Base-by-base conservation (phyloP, 2,329 filamentous ascomycete genomes). In the Talaromyces sp. region DNA sequence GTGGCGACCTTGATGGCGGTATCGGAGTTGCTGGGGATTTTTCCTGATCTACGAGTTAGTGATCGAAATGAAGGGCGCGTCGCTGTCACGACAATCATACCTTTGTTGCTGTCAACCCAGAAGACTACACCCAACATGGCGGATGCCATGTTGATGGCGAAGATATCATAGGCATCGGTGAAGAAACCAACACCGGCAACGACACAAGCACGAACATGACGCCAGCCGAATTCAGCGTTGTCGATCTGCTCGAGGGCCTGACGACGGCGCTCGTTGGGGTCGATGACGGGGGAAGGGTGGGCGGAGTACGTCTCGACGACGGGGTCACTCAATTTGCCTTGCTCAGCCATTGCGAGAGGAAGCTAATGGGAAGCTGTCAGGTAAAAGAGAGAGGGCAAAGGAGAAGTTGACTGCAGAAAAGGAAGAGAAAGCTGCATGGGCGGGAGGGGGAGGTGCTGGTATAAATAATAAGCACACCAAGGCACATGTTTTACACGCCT, bases 181-280 rank as follows among this genome's bases (percentile, higher is more conserved):
- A 95, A 95, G 86, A 96, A 95, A 70, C 91, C 92, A 67, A 94
- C 89, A 71, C 92, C 91, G 35, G 91, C 91, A 27, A 94, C 91
- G 9, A 91, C 80, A 62, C 91, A 86, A 65, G 91, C 89, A 47
- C 91, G 86, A 66, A 93, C 86, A 73, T 95, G 91, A 75, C 93
- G 92, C 90, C 91, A 94, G 73, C 91, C 89, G 67, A 94, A 93
- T 3, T 88, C 88, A 10, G 90, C 90, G 80, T 89, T 89, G 81
- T 94, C 91, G 70, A 94, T 89, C 19, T 93, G 89, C 43, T 90
- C 90, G 61, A 95, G 88, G 49, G 91, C 91, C 37, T 92, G 86
- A 68, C 91, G 86, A 69, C 91, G 85, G 64, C 91, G 88, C 83
- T 94, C 90, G 70, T 92, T 92, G 66, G 90, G 86, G 75, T 94